Conservation (phyloP, 192 early-diverging fungal genomes). For the Entomortierella beljakovae region DNA sequence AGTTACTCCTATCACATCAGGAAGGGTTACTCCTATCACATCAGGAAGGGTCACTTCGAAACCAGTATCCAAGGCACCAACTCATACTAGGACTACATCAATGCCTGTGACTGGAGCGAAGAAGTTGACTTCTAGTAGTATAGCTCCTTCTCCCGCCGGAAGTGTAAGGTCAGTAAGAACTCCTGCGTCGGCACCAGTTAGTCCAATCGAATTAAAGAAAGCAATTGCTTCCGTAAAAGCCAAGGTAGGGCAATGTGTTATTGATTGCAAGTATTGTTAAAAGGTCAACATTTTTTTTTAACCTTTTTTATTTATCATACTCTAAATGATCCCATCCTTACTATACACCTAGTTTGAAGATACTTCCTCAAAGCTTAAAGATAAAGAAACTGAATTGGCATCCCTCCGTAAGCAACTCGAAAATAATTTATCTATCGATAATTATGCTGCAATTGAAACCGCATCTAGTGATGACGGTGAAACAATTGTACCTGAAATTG, state of each 20-base stretch:
- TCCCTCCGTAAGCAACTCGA: constrained; percentile 20
- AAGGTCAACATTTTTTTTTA: neutral
- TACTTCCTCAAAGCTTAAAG: constrained; percentile 9
- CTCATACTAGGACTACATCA: neutral
- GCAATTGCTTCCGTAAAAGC: constrained; percentile 15
- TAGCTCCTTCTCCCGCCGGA: constrained; percentile 1
- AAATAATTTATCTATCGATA: neutral
- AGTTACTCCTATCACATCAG: neutral
- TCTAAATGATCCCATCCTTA: neutral
- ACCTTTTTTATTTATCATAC: neutral
- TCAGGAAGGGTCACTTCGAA: neutral
- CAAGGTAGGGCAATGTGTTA: constrained; percentile 25
- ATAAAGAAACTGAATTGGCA: constrained; percentile 20
- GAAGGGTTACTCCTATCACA: neutral
- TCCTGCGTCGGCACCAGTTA: neutral
- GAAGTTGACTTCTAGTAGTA: neutral
- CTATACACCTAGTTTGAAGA: constrained; percentile 23
- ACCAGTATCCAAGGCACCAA: neutral
- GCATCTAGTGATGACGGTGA: constrained; percentile 41
- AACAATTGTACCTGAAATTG: constrained; percentile 39
- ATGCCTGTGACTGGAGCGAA: neutral
- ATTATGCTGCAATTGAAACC: constrained; percentile 5
- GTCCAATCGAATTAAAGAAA: constrained; percentile 22
- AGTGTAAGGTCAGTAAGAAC: neutral
- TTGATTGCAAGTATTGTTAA: neutral